These are phyloP conservation scores for Davidsoniella australis DNA, from an alignment of 2,329 filamentous ascomycete genomes.

Conservation along the genomic window DNA sequence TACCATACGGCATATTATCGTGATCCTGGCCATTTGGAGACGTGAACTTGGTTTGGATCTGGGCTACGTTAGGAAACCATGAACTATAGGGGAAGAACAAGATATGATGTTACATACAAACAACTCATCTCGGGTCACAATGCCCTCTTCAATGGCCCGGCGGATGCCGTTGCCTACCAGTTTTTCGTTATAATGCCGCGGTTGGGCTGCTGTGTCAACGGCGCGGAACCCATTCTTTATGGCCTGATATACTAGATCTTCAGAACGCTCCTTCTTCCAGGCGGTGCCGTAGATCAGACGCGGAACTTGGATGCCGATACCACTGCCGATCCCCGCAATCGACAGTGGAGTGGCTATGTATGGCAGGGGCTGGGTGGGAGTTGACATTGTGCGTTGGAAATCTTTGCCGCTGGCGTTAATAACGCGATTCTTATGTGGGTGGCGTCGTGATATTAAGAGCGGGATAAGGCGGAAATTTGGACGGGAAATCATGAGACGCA, in stretches of 20 bases:
- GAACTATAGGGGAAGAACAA: constrained; percentile 4
- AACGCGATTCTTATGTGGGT: no score
- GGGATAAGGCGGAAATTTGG: no score
- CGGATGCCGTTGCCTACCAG: constrained; percentile 52
- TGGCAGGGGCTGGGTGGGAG: not conserved
- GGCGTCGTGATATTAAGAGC: no score
- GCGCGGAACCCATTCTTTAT: constrained; percentile 52
- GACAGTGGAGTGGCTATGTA: constrained; percentile 1
- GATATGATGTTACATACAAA: constrained; percentile 31
- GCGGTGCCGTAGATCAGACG: constrained; percentile 61
- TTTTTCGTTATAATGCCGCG: constrained; percentile 59
- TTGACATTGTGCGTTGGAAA: not conserved
- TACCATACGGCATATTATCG: constrained; percentile 44
- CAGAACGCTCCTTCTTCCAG: constrained; percentile 62
- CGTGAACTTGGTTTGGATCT: constrained; percentile 77
- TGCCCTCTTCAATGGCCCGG: constrained; percentile 35
- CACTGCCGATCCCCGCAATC: constrained; percentile 17
- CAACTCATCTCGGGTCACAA: constrained; percentile 29
- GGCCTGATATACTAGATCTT: constrained; percentile 50
- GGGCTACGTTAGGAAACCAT: constrained; percentile 2
- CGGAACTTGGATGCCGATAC: constrained; percentile 25
- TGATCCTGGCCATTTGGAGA: constrained; percentile 44
- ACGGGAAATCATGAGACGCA: no score
- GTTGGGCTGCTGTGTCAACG: constrained; percentile 65
- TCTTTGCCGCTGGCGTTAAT: no score